Evolutionary conservation across 371 early-diverging fungal species (phyloP).

Genomic region (Synchytrium microbalum): DNA sequence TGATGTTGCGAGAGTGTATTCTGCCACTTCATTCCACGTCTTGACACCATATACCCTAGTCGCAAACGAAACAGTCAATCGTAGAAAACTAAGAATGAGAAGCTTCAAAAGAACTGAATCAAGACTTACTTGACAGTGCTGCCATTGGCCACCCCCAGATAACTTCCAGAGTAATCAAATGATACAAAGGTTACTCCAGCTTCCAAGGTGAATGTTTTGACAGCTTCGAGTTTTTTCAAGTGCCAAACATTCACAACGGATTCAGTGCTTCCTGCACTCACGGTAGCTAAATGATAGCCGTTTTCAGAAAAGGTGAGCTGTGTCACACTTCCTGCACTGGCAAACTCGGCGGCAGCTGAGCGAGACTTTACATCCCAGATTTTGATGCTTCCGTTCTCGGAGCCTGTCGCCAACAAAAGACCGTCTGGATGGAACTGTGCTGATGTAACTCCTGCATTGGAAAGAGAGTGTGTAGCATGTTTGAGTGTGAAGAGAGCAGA

Average conservation of each 20-base stretch:
- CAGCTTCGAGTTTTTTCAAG: constrained; percentile 72
- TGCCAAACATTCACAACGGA: constrained; percentile 81
- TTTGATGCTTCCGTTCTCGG: constrained; percentile 58
- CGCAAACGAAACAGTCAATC: background rate
- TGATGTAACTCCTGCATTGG: constrained; percentile 52
- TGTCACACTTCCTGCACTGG: constrained; percentile 56
- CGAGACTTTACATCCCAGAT: constrained; percentile 82
- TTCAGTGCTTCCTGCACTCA: constrained; percentile 51
- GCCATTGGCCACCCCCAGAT: constrained; percentile 65
- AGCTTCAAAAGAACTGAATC: background rate
- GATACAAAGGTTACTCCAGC: constrained; percentile 47
- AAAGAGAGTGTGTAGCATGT: background rate
- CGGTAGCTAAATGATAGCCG: constrained; percentile 80
- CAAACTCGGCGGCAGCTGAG: constrained; percentile 62
- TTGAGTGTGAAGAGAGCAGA: constrained; percentile 9
- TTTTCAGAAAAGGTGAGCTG: constrained; percentile 82
- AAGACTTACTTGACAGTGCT: constrained; percentile 45
- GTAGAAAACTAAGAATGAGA: background rate
- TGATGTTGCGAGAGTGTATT: constrained; percentile 44
- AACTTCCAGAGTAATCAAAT: constrained; percentile 79
- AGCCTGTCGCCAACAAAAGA: constrained; percentile 75
- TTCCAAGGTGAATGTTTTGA: constrained; percentile 58
- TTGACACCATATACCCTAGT: constrained; percentile 46
- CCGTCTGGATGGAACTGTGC: constrained; percentile 90
- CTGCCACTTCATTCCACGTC: constrained; percentile 62